These are phyloP conservation scores for Xerocomellus intermedius DNA, from an alignment of 768 basidiomycete species.

Conservation along the genomic window DNA sequence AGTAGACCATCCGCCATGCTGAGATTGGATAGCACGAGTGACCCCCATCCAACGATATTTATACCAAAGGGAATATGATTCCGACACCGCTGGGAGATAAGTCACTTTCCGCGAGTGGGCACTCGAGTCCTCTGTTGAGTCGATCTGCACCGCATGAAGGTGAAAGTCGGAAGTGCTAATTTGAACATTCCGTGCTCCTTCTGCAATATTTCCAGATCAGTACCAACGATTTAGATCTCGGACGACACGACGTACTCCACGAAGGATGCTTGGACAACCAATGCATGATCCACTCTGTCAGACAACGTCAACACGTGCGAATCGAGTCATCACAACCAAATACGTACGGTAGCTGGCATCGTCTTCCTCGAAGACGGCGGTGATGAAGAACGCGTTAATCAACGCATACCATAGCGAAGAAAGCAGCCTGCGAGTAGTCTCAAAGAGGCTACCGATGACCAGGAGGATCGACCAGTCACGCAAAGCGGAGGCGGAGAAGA, in stretches of 20 bases:
- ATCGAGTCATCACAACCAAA: neutral
- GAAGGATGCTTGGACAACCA: conserved; percentile 64
- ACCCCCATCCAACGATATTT: conserved; percentile 33
- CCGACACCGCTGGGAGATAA: conserved; percentile 34
- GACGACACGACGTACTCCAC: conserved; percentile 46
- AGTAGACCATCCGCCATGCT: conserved; percentile 15
- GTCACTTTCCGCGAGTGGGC: conserved; percentile 29
- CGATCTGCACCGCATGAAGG: conserved; percentile 25
- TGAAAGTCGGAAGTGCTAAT: conserved; percentile 45
- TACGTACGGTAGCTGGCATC: conserved; percentile 56
- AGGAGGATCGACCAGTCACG: conserved; percentile 65
- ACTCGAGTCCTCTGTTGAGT: conserved; percentile 22
- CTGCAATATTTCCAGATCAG: conserved; percentile 9
- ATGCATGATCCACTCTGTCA: conserved; percentile 64
- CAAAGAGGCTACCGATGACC: conserved; percentile 59
- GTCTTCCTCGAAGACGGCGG: conserved; percentile 56
- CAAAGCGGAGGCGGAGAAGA: conserved; percentile 55
- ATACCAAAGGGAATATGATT: conserved; percentile 36
- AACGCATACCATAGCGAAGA: conserved; percentile 42
- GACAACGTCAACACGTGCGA: neutral
- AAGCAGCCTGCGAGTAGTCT: conserved; percentile 51
- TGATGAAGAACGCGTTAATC: conserved; percentile 57
- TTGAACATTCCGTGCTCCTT: conserved; percentile 48
- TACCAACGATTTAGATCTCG: neutral
- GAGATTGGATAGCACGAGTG: conserved; percentile 21